Base-by-base conservation (phyloP, 225 moss, liverwort and hornwort species). In the Rhytidiadelphus loreus region DNA sequence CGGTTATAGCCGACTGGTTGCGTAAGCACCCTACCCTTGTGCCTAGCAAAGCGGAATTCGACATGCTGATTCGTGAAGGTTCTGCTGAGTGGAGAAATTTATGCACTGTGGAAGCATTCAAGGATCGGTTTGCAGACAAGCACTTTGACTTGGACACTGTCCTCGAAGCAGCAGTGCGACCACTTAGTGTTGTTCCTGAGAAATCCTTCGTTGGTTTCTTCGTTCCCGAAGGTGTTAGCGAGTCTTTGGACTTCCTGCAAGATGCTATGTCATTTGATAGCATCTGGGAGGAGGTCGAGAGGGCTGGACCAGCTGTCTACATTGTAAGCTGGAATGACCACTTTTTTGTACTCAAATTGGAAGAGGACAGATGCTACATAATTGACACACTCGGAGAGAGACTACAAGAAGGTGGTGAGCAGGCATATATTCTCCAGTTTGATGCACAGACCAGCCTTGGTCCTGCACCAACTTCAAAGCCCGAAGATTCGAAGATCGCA, bases 281-380 rank as follows among this genome's bases (percentile, higher is more conserved):
- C 63, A 96, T 97, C 61, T 98, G 98, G 98, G 91, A 95, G 85
- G 95, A 93, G 90, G 93, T 98, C 41, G 96, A 96, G 91, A 93
- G 92, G 89, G 93, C 94, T 62, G 97, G 96, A 83, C 93, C 96
- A 79, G 97, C 97, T 43, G 91, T 98, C 50, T 98, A 98, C 61
- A 97, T 98, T 66, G 97, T 97, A 59, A 97, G 98, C 92, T 98
- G 98, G 98, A 98, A 98, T 62, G 98, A 98, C 88, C 98, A 98
- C 83, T 98, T 98, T 82, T 98, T 98, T 87, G 96, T 98, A 18
- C 96, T 98, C 23, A 95, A 96, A 90, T 79, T 98, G 83, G 97
- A 96, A 87, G 95, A 96, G 58, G 85, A 94, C 55, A 92, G 91
- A 48, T 98, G 97, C 90, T 96, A 96, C 66, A 97, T 97, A 80